Conservation (phyloP, 441 rosid genomes). For the Erodium moschatum region DNA sequence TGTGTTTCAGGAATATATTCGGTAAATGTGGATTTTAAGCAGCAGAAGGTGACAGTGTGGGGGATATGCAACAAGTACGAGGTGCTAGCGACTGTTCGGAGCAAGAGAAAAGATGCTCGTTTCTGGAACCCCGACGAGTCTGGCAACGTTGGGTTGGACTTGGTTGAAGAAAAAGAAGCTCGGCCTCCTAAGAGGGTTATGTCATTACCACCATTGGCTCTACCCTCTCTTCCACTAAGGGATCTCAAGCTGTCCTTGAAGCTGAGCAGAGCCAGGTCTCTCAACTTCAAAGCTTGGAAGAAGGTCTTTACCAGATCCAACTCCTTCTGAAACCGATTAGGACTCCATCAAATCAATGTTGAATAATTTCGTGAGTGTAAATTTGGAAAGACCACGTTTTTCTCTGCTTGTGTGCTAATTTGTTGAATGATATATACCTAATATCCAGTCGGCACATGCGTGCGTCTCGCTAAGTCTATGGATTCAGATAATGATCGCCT, state of each 20-base stretch:
- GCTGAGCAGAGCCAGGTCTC: constrained; percentile 43
- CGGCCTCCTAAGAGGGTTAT: too few relatives aligned
- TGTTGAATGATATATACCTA: neutral
- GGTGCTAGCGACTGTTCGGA: constrained; percentile 43
- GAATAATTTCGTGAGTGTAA: neutral
- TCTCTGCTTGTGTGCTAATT: too few relatives aligned
- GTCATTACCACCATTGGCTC: too few relatives aligned
- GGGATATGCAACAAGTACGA: constrained; percentile 73
- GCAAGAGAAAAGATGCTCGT: constrained; percentile 66
- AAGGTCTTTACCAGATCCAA: constrained; percentile 51
- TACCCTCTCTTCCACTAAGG: neutral
- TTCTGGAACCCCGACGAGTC: constrained; percentile 64
- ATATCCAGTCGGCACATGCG: neutral
- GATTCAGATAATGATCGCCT: neutral
- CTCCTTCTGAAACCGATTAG: constrained; percentile 33
- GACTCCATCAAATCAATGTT: neutral
- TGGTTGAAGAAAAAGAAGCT: neutral
- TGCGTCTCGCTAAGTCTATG: neutral
- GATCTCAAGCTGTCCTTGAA: constrained; percentile 28
- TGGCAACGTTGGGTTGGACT: constrained; percentile 17
- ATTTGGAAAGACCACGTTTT: neutral
- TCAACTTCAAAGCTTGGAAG: constrained; percentile 49
- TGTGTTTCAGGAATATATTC: constrained; percentile 55
- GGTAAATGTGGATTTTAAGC: constrained; percentile 48
- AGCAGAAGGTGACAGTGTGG: constrained; percentile 83